phyloP scores from a whole-genome alignment of 768 basidiomycete genomes.

The Naganishia vishniacii region DNA sequence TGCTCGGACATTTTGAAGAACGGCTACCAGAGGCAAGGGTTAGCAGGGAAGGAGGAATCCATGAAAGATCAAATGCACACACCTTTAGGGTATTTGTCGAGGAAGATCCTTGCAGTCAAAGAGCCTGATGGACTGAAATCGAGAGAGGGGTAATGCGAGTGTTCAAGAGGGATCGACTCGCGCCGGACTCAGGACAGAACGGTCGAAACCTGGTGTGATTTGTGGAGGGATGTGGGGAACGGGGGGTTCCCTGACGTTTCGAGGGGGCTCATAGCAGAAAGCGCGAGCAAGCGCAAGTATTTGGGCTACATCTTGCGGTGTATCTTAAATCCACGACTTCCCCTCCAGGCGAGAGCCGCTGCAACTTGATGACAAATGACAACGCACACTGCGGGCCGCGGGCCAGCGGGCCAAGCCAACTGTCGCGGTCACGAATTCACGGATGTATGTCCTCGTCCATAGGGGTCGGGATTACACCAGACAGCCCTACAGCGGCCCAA shows the following conservation, averaged over 20 bases:
- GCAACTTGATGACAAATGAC: too few relatives aligned
- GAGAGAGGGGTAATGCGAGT: neutral
- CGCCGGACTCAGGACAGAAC: neutral
- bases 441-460: too few relatives aligned
- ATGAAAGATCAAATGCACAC: neutral
- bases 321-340: neutral
- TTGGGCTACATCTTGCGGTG: neutral
- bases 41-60: neutral
- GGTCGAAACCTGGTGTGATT: constrained; percentile 13
- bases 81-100: constrained; percentile 17
- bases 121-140: neutral
- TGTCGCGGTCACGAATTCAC: too few relatives aligned
- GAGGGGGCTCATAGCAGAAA: neutral
- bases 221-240: constrained; percentile 18
- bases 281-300: neutral
- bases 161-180: constrained; percentile 7
- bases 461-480: too few relatives aligned
- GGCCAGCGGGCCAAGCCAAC: too few relatives aligned
- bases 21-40: neutral
- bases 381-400: too few relatives aligned
- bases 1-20: constrained; percentile 63
- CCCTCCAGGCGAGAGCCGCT: too few relatives aligned
- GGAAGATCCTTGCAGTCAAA: neutral
- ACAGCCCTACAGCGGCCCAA: too few relatives aligned
- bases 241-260: constrained; percentile 6